These are phyloP conservation scores for Paraleonurus japonicus DNA, from an alignment of 257 asterid species.

Conservation along the genomic window DNA sequence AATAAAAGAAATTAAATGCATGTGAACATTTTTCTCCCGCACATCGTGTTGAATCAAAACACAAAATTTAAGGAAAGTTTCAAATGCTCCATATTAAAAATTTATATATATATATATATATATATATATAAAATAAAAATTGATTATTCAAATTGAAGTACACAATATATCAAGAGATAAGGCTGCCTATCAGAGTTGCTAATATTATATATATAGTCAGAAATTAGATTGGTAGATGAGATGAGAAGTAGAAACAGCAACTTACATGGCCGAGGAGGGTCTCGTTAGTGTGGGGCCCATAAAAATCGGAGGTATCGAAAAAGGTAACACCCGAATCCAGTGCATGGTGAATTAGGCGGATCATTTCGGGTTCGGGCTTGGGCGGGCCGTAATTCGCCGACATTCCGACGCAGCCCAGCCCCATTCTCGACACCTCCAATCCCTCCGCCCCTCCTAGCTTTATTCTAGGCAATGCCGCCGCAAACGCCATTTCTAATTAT, in stretches of 20 bases:
- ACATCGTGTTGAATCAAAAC: too few species aligned
- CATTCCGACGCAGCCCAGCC: conserved; percentile 43
- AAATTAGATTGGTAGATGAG: too few species aligned
- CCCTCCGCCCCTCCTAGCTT: conserved; percentile 42
- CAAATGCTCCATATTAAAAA: too few species aligned
- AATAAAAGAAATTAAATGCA: too few species aligned
- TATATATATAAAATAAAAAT: too few species aligned
- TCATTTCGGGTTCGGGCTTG: conserved; percentile 38
- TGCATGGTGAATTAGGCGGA: conserved; percentile 33
- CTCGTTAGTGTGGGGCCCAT: conserved; percentile 39
- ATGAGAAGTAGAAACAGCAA: background rate
- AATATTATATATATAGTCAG: too few species aligned
- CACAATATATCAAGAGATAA: too few species aligned
- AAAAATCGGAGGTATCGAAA: conserved; percentile 35
- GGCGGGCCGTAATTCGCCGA: conserved; percentile 38
- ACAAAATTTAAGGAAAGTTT: too few species aligned
- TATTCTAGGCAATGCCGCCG: conserved; percentile 25
- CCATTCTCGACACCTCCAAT: conserved; percentile 38
- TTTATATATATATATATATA: too few species aligned
- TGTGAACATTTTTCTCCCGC: too few species aligned
- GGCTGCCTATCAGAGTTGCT: too few species aligned
- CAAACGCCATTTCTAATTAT: background rate
- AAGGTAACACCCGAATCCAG: conserved; percentile 32
- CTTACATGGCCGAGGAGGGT: conserved; percentile 30
- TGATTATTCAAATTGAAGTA: too few species aligned